Conservation (phyloP, 306 rosid genomes). For the Prunus mume region DNA sequence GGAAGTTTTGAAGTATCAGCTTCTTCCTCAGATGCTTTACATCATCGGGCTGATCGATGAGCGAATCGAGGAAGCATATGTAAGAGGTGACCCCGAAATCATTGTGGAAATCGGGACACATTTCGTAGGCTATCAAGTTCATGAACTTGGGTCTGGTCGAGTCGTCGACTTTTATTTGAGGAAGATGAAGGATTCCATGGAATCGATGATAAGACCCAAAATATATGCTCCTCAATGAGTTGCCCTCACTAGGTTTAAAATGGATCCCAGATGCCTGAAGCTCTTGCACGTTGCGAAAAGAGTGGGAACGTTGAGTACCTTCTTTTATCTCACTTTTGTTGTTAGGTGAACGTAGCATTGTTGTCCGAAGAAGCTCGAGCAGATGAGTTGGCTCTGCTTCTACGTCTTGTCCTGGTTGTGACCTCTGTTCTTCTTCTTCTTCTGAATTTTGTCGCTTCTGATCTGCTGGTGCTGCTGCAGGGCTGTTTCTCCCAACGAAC, state of each 20-base stretch:
- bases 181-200: background rate
- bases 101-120: too few relatives aligned
- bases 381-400: background rate
- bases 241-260: background rate
- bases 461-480: too few relatives aligned
- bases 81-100: background rate
- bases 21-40: background rate
- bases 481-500: background rate
- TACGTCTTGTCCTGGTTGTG: too few relatives aligned
- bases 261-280: background rate
- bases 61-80: slow-evolving; percentile 11
- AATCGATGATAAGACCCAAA: background rate
- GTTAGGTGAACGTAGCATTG: background rate
- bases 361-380: background rate
- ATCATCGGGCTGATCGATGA: slow-evolving; percentile 6
- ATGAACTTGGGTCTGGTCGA: background rate
- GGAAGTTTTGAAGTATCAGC: background rate
- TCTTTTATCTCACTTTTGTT: background rate
- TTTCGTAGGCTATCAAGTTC: background rate
- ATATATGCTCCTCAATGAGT: background rate
- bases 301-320: background rate
- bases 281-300: background rate
- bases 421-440: too few relatives aligned
- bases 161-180: slow-evolving; percentile 9
- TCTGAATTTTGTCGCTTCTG: too few relatives aligned